phyloP scores from a whole-genome alignment of 2,329 filamentous ascomycete genomes.

The Diaporthe helianthi region DNA sequence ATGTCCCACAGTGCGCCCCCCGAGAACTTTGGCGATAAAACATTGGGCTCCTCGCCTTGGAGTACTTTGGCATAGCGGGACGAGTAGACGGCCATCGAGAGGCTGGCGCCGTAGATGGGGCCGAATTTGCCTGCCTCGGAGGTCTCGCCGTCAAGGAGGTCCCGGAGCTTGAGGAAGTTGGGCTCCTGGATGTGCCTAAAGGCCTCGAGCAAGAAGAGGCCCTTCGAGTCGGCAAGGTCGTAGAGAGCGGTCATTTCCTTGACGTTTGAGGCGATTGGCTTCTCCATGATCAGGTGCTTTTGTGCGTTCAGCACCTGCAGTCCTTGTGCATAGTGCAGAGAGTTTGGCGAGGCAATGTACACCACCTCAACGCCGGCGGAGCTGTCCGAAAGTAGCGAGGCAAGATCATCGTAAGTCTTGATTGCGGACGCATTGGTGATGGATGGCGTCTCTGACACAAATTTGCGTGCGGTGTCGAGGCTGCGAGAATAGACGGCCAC shows the following conservation, averaged over 20 bases:
- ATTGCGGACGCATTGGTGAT: conserved; percentile 28
- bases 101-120: conserved; percentile 28
- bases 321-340: conserved; percentile 51
- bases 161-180: conserved; percentile 31
- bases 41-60: conserved; percentile 33
- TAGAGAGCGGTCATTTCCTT: conserved; percentile 56
- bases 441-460: conserved; percentile 28
- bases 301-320: conserved; percentile 57
- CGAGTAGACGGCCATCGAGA: conserved; percentile 31
- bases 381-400: conserved; percentile 29
- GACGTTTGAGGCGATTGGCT: conserved; percentile 59
- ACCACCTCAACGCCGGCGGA: conserved; percentile 45
- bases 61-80: conserved; percentile 32
- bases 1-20: conserved; percentile 32
- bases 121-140: conserved; percentile 31
- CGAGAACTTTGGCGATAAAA: conserved; percentile 32
- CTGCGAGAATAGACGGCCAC: conserved; percentile 32
- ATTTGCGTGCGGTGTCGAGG: conserved; percentile 29
- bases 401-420: conserved; percentile 33
- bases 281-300: conserved; percentile 63
- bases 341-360: conserved; percentile 56
- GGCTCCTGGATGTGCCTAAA: conserved; percentile 34
- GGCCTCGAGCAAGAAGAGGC: conserved; percentile 35
- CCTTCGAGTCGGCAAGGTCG: conserved; percentile 43
- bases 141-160: conserved; percentile 25